Conservation (phyloP, 257 asterid genomes). For the Lithospermum erythrorhizon region DNA sequence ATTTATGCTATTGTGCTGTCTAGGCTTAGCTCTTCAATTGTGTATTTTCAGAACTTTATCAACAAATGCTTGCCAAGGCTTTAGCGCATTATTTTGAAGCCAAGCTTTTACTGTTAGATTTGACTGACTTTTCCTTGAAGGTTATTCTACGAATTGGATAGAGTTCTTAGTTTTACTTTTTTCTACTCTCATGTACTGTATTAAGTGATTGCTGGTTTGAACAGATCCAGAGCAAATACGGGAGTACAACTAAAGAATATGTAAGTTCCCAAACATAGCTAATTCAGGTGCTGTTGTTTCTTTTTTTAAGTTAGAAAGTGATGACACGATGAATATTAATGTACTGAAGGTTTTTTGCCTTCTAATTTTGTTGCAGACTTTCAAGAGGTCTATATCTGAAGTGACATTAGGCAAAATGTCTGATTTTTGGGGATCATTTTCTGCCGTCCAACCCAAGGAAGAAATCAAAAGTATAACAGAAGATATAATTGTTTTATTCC, state of each 20-base stretch:
- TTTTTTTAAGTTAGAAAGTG: neutral
- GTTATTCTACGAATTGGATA: slow-evolving; percentile 21
- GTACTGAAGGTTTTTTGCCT: neutral
- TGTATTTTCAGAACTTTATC: slow-evolving; percentile 49
- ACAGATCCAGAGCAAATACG: slow-evolving; percentile 80
- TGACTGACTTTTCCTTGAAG: slow-evolving; percentile 60
- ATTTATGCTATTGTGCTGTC: neutral
- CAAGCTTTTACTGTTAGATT: slow-evolving; percentile 56
- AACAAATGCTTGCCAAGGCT: slow-evolving; percentile 78
- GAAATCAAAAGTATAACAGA: slow-evolving; percentile 43
- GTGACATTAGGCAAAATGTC: slow-evolving; percentile 54
- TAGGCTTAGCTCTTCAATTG: slow-evolving; percentile 1
- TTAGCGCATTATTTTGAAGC: slow-evolving; percentile 68
- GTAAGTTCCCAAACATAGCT: slow-evolving; percentile 29
- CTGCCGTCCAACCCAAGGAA: slow-evolving; percentile 43
- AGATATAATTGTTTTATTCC: neutral
- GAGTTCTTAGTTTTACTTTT: neutral
- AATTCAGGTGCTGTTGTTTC: neutral
- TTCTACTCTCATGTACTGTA: slow-evolving; percentile 9
- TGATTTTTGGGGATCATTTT: slow-evolving; percentile 50
- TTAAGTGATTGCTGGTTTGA: slow-evolving; percentile 11
- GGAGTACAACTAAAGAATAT: slow-evolving; percentile 34
- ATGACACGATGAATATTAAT: neutral
- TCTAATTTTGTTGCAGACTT: slow-evolving; percentile 24
- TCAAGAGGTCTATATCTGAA: slow-evolving; percentile 72